These are phyloP conservation scores for Chytridium lagenaria DNA, from an alignment of 371 early-diverging fungal genomes.

Conservation along the genomic window DNA sequence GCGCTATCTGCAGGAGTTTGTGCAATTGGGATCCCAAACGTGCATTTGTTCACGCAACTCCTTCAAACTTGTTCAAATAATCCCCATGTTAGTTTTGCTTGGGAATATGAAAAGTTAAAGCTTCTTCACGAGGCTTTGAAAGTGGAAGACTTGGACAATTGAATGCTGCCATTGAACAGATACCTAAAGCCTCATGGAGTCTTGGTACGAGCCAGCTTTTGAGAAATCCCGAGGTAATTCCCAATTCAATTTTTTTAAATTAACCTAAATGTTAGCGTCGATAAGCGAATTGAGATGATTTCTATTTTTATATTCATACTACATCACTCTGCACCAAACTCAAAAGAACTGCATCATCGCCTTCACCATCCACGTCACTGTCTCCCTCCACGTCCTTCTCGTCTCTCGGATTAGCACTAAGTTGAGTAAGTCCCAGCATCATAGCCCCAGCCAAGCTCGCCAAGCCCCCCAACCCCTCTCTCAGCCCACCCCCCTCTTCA, in stretches of 20 bases:
- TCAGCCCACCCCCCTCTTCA: slow-evolving; percentile 28
- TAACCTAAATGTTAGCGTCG: neutral
- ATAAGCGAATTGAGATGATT: neutral
- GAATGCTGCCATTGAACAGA: neutral
- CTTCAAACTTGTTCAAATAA: neutral
- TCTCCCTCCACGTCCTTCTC: slow-evolving; percentile 2
- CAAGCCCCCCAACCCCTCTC: slow-evolving; percentile 31
- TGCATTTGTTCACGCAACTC: neutral
- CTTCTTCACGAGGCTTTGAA: neutral
- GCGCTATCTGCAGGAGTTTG: neutral
- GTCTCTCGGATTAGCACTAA: neutral
- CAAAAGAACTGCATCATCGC: slow-evolving; percentile 1
- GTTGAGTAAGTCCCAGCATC: slow-evolving; percentile 11
- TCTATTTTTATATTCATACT: no score
- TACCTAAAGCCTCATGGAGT: neutral
- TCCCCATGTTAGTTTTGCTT: neutral
- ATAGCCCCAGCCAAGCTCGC: slow-evolving; percentile 16
- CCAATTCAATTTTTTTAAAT: neutral
- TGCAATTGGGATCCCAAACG: slow-evolving; percentile 4
- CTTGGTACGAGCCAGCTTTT: neutral
- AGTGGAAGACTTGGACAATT: neutral
- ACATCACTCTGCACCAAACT: neutral
- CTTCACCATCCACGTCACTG: slow-evolving; percentile 20
- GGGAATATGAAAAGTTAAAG: neutral
- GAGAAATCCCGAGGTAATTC: neutral